phyloP scores from a whole-genome alignment of 163 green algal species.

The Picocystis sp. region DNA sequence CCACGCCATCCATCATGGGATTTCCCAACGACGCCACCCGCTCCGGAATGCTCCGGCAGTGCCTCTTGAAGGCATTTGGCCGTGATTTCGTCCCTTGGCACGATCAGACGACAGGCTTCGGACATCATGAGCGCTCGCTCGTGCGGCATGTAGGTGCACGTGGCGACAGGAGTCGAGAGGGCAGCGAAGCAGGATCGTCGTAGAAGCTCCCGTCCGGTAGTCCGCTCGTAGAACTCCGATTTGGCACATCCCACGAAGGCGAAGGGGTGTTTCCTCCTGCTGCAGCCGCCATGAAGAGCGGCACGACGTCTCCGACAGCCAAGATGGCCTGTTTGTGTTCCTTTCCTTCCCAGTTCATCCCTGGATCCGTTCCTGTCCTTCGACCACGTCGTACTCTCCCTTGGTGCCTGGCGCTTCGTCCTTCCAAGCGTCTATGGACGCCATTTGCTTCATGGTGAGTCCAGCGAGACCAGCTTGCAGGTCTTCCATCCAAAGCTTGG shows the following conservation, averaged over 20 bases:
- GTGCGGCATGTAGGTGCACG: slow-evolving; percentile 22
- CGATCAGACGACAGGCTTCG: slow-evolving; percentile 11
- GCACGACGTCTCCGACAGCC: slow-evolving; percentile 3
- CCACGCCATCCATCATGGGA: slow-evolving; percentile 25
- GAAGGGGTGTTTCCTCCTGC: slow-evolving; percentile 2
- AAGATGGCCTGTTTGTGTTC: neutral
- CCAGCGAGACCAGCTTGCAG: neutral
- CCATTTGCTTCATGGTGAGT: slow-evolving; percentile 1
- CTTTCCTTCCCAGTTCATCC: neutral
- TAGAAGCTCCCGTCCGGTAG: slow-evolving; percentile 2
- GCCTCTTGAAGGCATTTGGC: neutral
- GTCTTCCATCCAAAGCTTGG: neutral
- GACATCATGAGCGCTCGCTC: slow-evolving; percentile 19
- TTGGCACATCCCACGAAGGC: slow-evolving; percentile 24
- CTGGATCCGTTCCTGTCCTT: neutral
- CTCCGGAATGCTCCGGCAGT: slow-evolving; percentile 6
- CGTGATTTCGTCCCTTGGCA: slow-evolving; percentile 15
- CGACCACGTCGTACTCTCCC: neutral
- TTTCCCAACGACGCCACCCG: slow-evolving; percentile 18
- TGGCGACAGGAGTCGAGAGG: slow-evolving; percentile 9
- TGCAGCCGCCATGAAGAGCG: neutral
- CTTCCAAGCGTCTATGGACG: too few species aligned
- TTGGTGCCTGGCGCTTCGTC: too few species aligned
- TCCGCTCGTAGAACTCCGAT: slow-evolving; percentile 26
- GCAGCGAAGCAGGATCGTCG: too few species aligned